Conservation (phyloP, 2,329 filamentous ascomycete species). For the Aspergillus neotritici region DNA sequence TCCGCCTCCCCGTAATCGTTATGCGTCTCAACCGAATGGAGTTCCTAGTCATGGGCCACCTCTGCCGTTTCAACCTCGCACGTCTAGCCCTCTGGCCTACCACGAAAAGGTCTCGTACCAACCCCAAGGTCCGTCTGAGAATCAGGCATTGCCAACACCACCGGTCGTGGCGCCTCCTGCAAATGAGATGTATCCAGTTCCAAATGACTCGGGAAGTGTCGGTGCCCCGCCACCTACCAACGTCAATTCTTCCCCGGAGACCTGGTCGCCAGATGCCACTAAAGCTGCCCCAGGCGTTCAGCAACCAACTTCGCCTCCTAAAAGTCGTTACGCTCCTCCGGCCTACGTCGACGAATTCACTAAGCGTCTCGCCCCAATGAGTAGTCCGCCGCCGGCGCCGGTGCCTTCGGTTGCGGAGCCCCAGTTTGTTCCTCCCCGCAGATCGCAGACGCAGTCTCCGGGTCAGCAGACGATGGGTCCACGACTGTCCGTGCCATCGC, state of each 20-base stretch:
- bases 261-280: slow-evolving; percentile 1
- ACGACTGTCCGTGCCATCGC: slow-evolving; percentile 36
- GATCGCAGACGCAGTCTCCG: slow-evolving; percentile 57
- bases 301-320: slow-evolving; percentile 23
- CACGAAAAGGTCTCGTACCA: slow-evolving; percentile 38
- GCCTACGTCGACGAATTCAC: slow-evolving; percentile 30
- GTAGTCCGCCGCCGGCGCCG: slow-evolving; percentile 10
- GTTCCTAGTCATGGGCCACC: slow-evolving; percentile 23
- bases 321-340: slow-evolving; percentile 29
- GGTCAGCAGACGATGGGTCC: slow-evolving; percentile 49
- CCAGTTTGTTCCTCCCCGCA: slow-evolving; percentile 38
- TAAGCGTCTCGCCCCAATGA: slow-evolving; percentile 22
- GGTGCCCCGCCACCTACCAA: background rate
- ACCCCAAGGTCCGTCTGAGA: slow-evolving; percentile 16
- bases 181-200: slow-evolving; percentile 12
- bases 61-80: slow-evolving; percentile 56
- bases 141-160: slow-evolving; percentile 21
- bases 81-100: slow-evolving; percentile 59
- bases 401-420: slow-evolving; percentile 20
- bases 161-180: slow-evolving; percentile 20
- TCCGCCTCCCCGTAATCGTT: slow-evolving; percentile 30
- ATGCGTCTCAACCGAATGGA: slow-evolving; percentile 35
- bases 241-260: too few species aligned
- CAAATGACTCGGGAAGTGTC: slow-evolving; percentile 8
- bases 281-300: slow-evolving; percentile 6